Base-by-base conservation (phyloP, 2,329 filamentous ascomycete species). In the Phialophora tarda region DNA sequence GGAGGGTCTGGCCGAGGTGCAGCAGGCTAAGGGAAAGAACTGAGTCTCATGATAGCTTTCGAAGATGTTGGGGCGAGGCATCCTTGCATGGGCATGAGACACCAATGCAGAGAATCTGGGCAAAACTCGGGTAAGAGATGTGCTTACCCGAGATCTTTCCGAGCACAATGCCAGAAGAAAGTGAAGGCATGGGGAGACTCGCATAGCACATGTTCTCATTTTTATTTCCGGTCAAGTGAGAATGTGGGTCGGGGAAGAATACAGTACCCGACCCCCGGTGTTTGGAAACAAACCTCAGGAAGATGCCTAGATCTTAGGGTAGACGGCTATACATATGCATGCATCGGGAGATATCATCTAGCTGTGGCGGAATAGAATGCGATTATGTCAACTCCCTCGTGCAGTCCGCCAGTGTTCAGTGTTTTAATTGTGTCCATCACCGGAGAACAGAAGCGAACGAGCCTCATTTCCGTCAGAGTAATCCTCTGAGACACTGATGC, bases 1-100 rank as follows among this genome's bases (percentile, higher is more conserved):
- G 81, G 86, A 89, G 63, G 88, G 89, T 8, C 81, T 98, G 69
- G 77, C 82, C 1, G 93, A 96, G 79, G 89, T 88, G 63, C 92
- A 92, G 60, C 86, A 88, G 74, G 84, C 86, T 69, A 81, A 81
- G 75, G 51, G 59, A 34, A 55, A 62, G 34, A 41, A 58, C 17
- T 58, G 34, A 58, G 24, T 38, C 12, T 8, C 17, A 30, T 6
- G 23, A 32, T 14, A 17, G 0, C 8, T 21, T 2, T 30, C 6
- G 48, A 24, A 26, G 21, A 2, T 24, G 11, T 53, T n/a, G 48
- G 10, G 11, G 26, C 21, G 14, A 7, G 23, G 53, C 28, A 55
- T 21, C 12, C n/a, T 30, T 55, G 53, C 24, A 34, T n/a, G 23
- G 1, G 10, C 7, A n/a, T 44, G 14, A 44, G 38, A 44, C 38